phyloP scores from a whole-genome alignment of 2,329 filamentous ascomycete species.

The Penicillium sp. region DNA sequence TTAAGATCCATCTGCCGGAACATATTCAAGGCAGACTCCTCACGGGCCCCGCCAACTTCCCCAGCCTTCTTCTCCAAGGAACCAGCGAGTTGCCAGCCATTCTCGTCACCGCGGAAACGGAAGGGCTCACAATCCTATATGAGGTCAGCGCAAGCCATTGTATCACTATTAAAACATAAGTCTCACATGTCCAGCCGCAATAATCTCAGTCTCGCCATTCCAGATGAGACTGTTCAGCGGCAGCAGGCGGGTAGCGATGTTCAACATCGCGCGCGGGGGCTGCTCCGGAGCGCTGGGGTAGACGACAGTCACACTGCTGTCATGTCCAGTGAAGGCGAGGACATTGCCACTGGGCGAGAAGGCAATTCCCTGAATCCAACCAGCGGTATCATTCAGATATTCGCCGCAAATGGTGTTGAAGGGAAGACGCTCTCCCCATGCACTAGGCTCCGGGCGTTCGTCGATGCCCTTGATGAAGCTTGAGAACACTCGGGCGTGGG shows the following conservation, averaged over 20 bases:
- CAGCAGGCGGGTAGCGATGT: constrained; percentile 80
- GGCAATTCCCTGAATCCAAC: constrained; percentile 89
- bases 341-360: constrained; percentile 91
- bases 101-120: constrained; percentile 73
- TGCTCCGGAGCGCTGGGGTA: constrained; percentile 91
- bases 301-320: constrained; percentile 93
- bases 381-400: constrained; percentile 90
- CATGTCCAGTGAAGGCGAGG: constrained; percentile 91
- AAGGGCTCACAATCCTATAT: constrained; percentile 72
- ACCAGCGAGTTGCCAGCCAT: constrained; percentile 79
- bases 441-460: constrained; percentile 74
- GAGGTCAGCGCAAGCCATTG: constrained; percentile 1
- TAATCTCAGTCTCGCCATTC: constrained; percentile 87
- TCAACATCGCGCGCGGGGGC: constrained; percentile 83
- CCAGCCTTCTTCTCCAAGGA: constrained; percentile 72
- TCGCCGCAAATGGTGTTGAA: constrained; percentile 99
- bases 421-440: constrained; percentile 91
- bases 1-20: constrained; percentile 98
- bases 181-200: constrained; percentile 80
- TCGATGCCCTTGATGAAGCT: constrained; percentile 96
- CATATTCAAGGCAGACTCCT: constrained; percentile 96
- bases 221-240: constrained; percentile 92
- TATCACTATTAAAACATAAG: neutral
- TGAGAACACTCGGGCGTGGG: constrained; percentile 90
- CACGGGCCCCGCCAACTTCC: constrained; percentile 58